Conservation (phyloP, 169 alveolate genomes). For the Eimeria praecox region DNA sequence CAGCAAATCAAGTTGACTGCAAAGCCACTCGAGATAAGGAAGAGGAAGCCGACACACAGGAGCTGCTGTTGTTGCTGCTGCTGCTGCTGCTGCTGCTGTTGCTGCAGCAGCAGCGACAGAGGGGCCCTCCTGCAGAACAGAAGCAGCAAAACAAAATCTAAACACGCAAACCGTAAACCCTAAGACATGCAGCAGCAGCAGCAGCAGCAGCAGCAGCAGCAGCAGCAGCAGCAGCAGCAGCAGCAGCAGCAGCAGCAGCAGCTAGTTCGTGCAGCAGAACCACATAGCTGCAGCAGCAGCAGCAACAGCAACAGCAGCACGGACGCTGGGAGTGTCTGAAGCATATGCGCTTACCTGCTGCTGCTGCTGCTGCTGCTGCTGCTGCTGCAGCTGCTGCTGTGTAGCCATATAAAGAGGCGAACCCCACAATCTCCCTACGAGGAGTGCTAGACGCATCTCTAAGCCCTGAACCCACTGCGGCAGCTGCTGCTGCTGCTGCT, state of each 20-base stretch:
- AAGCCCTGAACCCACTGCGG: constrained; percentile 53
- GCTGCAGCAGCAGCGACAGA: neutral
- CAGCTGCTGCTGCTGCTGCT: constrained; percentile 62
- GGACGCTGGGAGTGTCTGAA: neutral
- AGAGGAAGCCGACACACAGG: constrained; percentile 68
- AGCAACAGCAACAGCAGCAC: neutral
- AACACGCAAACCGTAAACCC: neutral
- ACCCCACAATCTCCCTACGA: neutral
- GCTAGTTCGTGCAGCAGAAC: neutral
- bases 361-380: constrained; percentile 49
- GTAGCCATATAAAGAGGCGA: neutral
- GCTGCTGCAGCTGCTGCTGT: constrained; percentile 58
- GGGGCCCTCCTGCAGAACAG: constrained; percentile 29
- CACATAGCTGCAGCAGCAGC: neutral
- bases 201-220: neutral
- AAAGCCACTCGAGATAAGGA: constrained; percentile 55
- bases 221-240: neutral
- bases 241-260: neutral
- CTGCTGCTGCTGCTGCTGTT: constrained; percentile 17
- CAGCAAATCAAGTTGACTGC: constrained; percentile 51
- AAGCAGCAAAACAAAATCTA: neutral
- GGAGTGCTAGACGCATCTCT: constrained; percentile 63
- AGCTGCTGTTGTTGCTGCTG: constrained; percentile 23
- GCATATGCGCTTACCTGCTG: constrained; percentile 6
- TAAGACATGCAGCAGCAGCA: neutral